Evolutionary conservation across 2,329 filamentous ascomycete species (phyloP).

Genomic region (Monosporascus sp.): DNA sequence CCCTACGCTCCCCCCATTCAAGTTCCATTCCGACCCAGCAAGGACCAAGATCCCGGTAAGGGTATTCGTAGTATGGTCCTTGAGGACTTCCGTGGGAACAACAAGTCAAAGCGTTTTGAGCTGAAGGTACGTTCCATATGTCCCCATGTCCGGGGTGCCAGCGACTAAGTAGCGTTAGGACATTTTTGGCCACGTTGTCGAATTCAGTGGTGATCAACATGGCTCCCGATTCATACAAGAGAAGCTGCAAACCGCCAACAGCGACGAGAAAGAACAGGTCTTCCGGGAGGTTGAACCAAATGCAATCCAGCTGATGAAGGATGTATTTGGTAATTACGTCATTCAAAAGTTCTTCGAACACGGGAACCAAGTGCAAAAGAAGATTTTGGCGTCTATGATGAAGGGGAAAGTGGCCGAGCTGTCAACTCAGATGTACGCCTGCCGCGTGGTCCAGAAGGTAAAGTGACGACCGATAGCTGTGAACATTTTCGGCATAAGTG

Average conservation of each 20-base stretch:
- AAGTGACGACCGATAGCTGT: constrained; percentile 1
- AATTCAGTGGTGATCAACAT: constrained; percentile 93
- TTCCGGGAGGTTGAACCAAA: constrained; percentile 86
- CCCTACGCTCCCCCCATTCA: constrained; percentile 26
- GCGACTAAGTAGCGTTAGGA: constrained; percentile 43
- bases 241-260: constrained; percentile 87
- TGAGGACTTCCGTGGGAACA: constrained; percentile 72
- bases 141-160: not conserved
- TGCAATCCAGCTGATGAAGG: constrained; percentile 83
- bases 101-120: constrained; percentile 72
- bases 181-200: constrained; percentile 81
- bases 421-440: constrained; percentile 87
- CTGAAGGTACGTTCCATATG: constrained; percentile 53
- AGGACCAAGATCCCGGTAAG: constrained; percentile 54
- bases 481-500: not conserved
- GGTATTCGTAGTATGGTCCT: constrained; percentile 66
- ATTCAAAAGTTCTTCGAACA: constrained; percentile 98
- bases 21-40: constrained; percentile 32
- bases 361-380: constrained; percentile 90
- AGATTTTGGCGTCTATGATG: constrained; percentile 79
- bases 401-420: constrained; percentile 74
- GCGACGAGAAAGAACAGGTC: constrained; percentile 88
- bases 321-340: constrained; percentile 97
- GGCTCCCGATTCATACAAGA: constrained; percentile 93
- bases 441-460: constrained; percentile 92